Percentiles rank a stretch among this genome's conserved stretches.
Conservation (phyloP, 768 basidiomycete genomes). For the Pholiota microspora region DNA sequence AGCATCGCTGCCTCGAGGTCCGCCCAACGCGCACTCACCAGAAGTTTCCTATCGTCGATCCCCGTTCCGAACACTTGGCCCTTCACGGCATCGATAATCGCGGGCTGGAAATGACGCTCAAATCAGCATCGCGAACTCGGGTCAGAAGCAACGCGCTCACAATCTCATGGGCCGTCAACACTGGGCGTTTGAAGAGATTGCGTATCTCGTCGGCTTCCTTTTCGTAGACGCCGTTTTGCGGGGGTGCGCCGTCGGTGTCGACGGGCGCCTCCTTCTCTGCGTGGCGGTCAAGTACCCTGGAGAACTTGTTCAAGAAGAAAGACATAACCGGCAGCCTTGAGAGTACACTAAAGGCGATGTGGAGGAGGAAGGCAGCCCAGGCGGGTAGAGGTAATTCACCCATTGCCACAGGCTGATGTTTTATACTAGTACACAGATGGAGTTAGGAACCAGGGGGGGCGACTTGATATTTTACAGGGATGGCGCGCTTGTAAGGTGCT, state of each 20-base stretch:
- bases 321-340: conserved; percentile 17
- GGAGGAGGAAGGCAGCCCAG: conserved; percentile 3
- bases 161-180: conserved; percentile 25
- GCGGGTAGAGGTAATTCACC: background rate
- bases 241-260: conserved; percentile 33
- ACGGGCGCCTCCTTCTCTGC: conserved; percentile 25
- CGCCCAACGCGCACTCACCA: conserved; percentile 37
- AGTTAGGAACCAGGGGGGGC: conserved; percentile 4
- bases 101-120: conserved; percentile 35
- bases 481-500: conserved; percentile 12
- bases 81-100: conserved; percentile 45
- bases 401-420: background rate
- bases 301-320: conserved; percentile 19
- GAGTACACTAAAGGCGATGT: conserved; percentile 7
- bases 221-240: conserved; percentile 20
- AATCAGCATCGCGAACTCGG: background rate
- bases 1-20: background rate
- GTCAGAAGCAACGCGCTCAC: conserved; percentile 20
- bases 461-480: conserved; percentile 1
- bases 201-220: conserved; percentile 26
- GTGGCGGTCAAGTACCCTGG: conserved; percentile 23
- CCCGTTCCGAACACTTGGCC: conserved; percentile 34
- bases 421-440: background rate
- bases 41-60: conserved; percentile 58
- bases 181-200: conserved; percentile 27